phyloP scores from a whole-genome alignment of 192 early-diverging fungal species.

The Entomortierella chlamydospora region DNA sequence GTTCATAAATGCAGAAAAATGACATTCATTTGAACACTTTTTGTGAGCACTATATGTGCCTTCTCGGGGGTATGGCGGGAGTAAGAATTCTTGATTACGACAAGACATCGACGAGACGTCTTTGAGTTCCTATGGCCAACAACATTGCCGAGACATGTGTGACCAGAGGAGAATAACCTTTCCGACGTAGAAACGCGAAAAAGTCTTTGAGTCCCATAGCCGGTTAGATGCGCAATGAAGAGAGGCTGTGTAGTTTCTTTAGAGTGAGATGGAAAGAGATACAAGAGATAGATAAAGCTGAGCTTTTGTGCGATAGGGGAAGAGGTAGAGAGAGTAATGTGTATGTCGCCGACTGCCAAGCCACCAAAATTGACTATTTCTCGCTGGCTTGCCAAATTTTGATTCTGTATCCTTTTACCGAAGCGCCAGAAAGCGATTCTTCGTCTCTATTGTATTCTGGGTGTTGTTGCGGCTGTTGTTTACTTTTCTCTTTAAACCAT shows the following conservation, averaged over 20 bases:
- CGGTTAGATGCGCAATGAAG: neutral
- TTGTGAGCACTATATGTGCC: too few species aligned
- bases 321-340: neutral
- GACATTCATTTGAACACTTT: too few species aligned
- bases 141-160: neutral
- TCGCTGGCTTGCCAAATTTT: too few species aligned
- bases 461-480: too few species aligned
- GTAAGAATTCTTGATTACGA: neutral
- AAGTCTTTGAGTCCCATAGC: neutral
- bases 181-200: neutral
- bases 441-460: too few species aligned
- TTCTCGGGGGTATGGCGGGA: neutral
- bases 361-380: too few species aligned
- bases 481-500: too few species aligned
- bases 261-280: neutral
- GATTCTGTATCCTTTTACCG: too few species aligned
- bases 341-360: too few species aligned
- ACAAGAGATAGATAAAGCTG: neutral
- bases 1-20: too few species aligned
- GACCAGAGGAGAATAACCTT: neutral
- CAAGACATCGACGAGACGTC: neutral
- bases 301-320: neutral
- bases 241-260: neutral
- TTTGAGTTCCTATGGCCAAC: neutral
- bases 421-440: neutral